Conservation (phyloP, 495 filamentous ascomycete species). For the Hapsidospora chrysogenum region DNA sequence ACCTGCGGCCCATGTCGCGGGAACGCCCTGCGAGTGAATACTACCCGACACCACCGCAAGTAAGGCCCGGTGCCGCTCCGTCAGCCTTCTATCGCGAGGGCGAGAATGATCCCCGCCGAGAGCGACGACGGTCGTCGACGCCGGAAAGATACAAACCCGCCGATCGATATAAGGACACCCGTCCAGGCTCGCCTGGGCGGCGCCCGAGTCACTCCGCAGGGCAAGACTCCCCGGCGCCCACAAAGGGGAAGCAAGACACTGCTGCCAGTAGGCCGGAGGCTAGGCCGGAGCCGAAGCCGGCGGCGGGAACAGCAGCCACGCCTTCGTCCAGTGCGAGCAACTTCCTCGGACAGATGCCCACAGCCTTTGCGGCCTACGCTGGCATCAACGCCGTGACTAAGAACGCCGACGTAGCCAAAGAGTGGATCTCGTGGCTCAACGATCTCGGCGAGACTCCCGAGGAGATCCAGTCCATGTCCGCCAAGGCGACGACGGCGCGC, state of each 20-base stretch:
- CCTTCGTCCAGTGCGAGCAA: background rate
- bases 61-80: background rate
- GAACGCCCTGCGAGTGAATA: background rate
- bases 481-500: background rate
- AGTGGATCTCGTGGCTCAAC: slow-evolving; percentile 2
- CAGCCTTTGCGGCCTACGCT: background rate
- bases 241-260: too few species aligned
- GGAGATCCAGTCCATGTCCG: background rate
- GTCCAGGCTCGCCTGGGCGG: background rate
- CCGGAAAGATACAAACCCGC: background rate
- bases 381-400: background rate
- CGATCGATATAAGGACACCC: background rate
- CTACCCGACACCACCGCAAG: background rate
- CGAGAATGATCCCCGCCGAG: background rate
- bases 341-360: slow-evolving; percentile 1
- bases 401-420: slow-evolving; percentile 2
- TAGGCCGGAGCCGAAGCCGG: background rate
- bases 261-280: background rate
- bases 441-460: slow-evolving; percentile 1
- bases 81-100: background rate
- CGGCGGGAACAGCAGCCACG: background rate
- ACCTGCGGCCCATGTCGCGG: background rate
- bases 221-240: too few species aligned
- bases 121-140: background rate
- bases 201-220: too few species aligned